These are phyloP conservation scores for Yarrowia sp. DNA, from an alignment of 805 yeast genomes.

Conservation along the genomic window DNA sequence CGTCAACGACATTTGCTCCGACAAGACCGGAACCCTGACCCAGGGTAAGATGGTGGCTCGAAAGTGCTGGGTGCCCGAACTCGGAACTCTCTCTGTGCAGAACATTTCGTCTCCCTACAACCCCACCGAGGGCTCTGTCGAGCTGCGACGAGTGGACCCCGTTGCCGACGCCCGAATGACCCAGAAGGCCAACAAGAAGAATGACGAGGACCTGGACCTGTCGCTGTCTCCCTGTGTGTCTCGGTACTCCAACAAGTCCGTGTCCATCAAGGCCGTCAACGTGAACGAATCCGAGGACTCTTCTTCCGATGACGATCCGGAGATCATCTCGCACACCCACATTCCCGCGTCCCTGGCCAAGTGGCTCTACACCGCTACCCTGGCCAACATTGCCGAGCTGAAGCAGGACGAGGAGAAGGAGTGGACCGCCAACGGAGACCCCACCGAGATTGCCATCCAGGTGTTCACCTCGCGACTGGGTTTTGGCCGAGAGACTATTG, in stretches of 20 bases:
- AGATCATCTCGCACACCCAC: conserved; percentile 23
- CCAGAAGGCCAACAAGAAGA: conserved; percentile 42
- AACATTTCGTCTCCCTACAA: conserved; percentile 66
- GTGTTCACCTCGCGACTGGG: conserved; percentile 71
- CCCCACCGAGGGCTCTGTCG: conserved; percentile 64
- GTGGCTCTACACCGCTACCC: conserved; percentile 71
- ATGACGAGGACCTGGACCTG: conserved; percentile 28
- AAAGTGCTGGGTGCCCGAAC: conserved; percentile 69
- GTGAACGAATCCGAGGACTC: conserved; percentile 22
- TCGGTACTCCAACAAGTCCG: conserved; percentile 34
- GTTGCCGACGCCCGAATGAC: conserved; percentile 34
- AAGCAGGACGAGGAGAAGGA: conserved; percentile 51
- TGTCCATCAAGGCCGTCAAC: conserved; percentile 11
- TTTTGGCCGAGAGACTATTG: conserved; percentile 49
- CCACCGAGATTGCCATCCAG: conserved; percentile 88
- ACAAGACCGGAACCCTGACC: conserved; percentile 82
- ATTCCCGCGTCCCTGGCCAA: conserved; percentile 48
- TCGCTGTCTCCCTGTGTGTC: conserved; percentile 42
- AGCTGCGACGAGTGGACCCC: conserved; percentile 43
- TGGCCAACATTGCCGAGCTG: conserved; percentile 76
- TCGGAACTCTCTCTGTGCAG: conserved; percentile 63
- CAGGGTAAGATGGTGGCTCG: conserved; percentile 81
- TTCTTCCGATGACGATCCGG: conserved; percentile 28
- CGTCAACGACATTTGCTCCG: conserved; percentile 80
- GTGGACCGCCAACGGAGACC: conserved; percentile 88